Conservation (phyloP, 1,284 basidiomycete species). For the Pisolithus thermaeus region DNA sequence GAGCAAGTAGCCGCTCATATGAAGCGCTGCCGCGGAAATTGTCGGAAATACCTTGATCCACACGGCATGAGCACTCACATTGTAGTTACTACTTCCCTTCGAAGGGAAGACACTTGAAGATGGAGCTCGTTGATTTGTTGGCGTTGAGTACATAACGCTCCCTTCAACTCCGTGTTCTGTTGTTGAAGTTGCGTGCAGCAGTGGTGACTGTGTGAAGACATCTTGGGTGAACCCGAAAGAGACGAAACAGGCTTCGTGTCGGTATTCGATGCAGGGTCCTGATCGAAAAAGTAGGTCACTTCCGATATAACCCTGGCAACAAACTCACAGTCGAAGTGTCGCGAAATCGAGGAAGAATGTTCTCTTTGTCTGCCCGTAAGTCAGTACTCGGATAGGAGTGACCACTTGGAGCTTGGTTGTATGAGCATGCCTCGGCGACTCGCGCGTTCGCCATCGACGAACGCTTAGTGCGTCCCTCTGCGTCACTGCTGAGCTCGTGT, state of each 20-base stretch:
- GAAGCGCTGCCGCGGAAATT: background rate
- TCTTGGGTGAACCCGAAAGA: background rate
- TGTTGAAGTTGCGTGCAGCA: background rate
- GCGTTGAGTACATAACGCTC: background rate
- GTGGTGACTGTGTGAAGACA: background rate
- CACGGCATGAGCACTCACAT: background rate
- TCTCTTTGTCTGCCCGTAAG: background rate
- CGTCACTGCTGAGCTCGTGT: background rate
- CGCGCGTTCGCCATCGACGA: background rate
- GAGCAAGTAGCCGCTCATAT: background rate
- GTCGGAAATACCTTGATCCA: background rate
- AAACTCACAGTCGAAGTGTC: background rate
- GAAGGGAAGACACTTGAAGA: constrained; percentile 1
- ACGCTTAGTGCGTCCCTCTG: background rate
- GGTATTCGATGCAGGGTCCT: background rate
- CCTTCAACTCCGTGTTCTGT: constrained; percentile 1
- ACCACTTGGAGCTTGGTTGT: background rate
- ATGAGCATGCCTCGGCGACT: background rate
- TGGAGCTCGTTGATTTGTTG: background rate
- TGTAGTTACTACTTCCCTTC: background rate
- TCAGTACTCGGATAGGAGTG: background rate
- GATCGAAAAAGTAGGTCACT: background rate
- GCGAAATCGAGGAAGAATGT: background rate
- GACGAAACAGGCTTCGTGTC: background rate
- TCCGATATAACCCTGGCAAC: too few species aligned